phyloP scores from a whole-genome alignment of 495 filamentous ascomycete species.

The Corynascus novoguineensis region DNA sequence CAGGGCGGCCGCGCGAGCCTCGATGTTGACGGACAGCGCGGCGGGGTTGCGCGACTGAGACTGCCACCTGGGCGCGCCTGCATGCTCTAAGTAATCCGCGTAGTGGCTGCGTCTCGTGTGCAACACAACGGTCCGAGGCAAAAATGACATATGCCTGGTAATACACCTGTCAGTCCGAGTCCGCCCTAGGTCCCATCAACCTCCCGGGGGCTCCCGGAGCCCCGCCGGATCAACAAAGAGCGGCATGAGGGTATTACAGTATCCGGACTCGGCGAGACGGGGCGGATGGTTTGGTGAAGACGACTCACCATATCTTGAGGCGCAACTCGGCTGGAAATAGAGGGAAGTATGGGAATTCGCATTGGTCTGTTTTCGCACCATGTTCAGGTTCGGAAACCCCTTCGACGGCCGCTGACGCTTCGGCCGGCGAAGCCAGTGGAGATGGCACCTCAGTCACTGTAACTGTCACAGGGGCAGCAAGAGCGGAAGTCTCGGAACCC shows the following conservation, averaged over 20 bases:
- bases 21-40: slow-evolving; percentile 27
- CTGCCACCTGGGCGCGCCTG: slow-evolving; percentile 21
- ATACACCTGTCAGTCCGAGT: no score
- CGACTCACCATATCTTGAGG: slow-evolving; percentile 31
- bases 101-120: slow-evolving; percentile 29
- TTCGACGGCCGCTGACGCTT: not conserved
- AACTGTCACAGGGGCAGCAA: not conserved
- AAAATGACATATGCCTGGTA: slow-evolving; percentile 26
- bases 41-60: slow-evolving; percentile 31
- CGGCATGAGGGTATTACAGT: no score
- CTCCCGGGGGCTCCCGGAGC: no score
- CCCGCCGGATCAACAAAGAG: no score
- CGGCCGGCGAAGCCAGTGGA: not conserved
- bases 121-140: slow-evolving; percentile 32
- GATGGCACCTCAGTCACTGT: slow-evolving; percentile 4
- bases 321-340: slow-evolving; percentile 35
- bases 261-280: no score
- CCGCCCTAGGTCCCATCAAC: no score
- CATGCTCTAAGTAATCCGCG: slow-evolving; percentile 13
- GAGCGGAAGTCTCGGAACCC: not conserved
- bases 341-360: slow-evolving; percentile 29
- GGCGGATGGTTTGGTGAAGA: not conserved
- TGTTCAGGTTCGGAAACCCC: not conserved
- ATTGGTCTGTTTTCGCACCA: not conserved
- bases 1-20: slow-evolving; percentile 29